Conservation (phyloP, 495 filamentous ascomycete genomes). For the Neurospora cerealis region DNA sequence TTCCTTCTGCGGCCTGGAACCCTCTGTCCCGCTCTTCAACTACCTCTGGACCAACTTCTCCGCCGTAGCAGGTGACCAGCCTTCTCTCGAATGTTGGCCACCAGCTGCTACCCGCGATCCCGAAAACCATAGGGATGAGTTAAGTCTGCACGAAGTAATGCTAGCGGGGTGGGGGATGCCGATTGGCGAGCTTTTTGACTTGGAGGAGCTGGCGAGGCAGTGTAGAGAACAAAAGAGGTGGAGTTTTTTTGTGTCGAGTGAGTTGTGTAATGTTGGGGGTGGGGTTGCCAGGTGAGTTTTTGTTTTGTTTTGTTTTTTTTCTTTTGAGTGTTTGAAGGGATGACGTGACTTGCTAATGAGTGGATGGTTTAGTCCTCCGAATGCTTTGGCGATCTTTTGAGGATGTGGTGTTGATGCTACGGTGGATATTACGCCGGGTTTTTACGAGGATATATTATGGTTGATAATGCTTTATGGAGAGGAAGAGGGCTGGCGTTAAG, state of each 20-base stretch:
- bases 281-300: constrained; percentile 32
- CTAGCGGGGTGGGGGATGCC: constrained; percentile 40
- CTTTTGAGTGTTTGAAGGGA: too few relatives aligned
- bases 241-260: constrained; percentile 38
- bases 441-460: background rate
- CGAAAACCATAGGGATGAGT: background rate
- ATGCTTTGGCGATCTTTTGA: constrained; percentile 24
- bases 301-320: background rate
- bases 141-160: constrained; percentile 33
- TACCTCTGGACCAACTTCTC: constrained; percentile 38
- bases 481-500: background rate
- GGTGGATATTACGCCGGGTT: background rate
- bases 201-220: constrained; percentile 30
- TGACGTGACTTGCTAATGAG: background rate
- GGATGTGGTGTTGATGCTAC: background rate
- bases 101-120: background rate
- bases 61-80: constrained; percentile 45
- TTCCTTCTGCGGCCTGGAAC: constrained; percentile 35
- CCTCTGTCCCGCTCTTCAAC: background rate
- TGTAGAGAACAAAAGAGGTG: constrained; percentile 25
- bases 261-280: constrained; percentile 37
- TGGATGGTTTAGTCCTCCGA: constrained; percentile 26
- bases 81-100: constrained; percentile 39
- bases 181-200: constrained; percentile 41
- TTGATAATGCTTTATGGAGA: background rate